These are phyloP conservation scores for Pleurotus cornucopiae DNA, from an alignment of 768 basidiomycete species.

Conservation along the genomic window DNA sequence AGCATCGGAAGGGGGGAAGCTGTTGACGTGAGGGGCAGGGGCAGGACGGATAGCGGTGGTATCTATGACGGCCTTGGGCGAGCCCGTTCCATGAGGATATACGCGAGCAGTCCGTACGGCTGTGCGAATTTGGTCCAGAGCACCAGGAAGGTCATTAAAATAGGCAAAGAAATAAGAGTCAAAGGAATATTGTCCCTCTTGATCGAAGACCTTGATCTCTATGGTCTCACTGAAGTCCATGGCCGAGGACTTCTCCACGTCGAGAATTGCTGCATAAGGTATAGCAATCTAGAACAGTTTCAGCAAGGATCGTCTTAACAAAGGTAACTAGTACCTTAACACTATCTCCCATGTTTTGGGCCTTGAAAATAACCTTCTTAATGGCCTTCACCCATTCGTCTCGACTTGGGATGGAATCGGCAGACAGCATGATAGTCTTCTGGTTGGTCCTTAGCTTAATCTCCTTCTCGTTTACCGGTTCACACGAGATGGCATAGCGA, in stretches of 20 bases:
- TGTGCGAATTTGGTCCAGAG: conserved; percentile 78
- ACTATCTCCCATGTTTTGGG: conserved; percentile 93
- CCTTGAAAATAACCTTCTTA: conserved; percentile 90
- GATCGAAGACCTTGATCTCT: conserved; percentile 88
- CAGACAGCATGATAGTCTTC: conserved; percentile 64
- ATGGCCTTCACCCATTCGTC: conserved; percentile 97
- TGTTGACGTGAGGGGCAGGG: conserved; percentile 37
- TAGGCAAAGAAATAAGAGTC: conserved; percentile 96
- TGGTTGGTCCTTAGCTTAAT: conserved; percentile 84
- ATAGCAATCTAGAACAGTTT: conserved; percentile 71
- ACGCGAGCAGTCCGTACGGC: conserved; percentile 59
- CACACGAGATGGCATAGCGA: conserved; percentile 89
- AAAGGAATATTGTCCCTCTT: conserved; percentile 69
- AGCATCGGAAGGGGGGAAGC: conserved; percentile 27
- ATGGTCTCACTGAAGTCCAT: conserved; percentile 97
- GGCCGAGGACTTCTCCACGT: conserved; percentile 82
- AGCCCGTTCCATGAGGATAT: conserved; percentile 22
- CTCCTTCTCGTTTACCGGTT: conserved; percentile 70
- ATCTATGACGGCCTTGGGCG: conserved; percentile 47
- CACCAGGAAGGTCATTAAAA: conserved; percentile 75
- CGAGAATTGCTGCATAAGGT: conserved; percentile 84
- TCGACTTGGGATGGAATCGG: conserved; percentile 78
- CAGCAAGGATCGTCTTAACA: neutral
- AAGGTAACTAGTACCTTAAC: conserved; percentile 62
- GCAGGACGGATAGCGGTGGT: conserved; percentile 46